Conservation (phyloP, 257 asterid genomes). For the Lavandula angustifolia region DNA sequence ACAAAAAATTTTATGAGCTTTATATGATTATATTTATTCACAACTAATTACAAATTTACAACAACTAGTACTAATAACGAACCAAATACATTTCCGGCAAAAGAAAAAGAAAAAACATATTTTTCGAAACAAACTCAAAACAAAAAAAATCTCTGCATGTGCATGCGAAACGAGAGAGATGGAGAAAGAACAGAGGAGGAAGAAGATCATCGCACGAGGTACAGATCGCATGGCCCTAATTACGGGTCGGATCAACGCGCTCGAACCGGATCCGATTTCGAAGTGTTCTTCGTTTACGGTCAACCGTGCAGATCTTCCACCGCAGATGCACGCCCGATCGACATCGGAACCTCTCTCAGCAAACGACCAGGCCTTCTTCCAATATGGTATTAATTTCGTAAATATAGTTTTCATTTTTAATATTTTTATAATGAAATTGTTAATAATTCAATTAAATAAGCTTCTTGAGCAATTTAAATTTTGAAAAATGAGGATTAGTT, state of each 20-base stretch:
- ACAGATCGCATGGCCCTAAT: slow-evolving; percentile 59
- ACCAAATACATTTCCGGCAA: not conserved
- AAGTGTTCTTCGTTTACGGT: slow-evolving; percentile 39
- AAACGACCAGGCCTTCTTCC: slow-evolving; percentile 25
- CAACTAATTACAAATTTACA: not conserved
- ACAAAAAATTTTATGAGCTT: too few relatives aligned
- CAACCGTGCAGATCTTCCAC: slow-evolving; percentile 28
- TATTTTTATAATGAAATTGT: too few relatives aligned
- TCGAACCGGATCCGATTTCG: slow-evolving; percentile 39
- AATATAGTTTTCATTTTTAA: not conserved
- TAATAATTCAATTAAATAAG: too few relatives aligned
- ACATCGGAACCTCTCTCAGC: slow-evolving; percentile 37
- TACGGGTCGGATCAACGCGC: slow-evolving; percentile 47
- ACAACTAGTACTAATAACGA: not conserved
- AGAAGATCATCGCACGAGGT: slow-evolving; percentile 49
- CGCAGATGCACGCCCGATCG: slow-evolving; percentile 37
- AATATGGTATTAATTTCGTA: slow-evolving; percentile 12
- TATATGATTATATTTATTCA: too few relatives aligned
- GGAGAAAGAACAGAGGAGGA: slow-evolving; percentile 63
- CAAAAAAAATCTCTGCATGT: slow-evolving; percentile 25
- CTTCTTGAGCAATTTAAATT: too few relatives aligned
- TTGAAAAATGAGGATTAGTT: too few relatives aligned
- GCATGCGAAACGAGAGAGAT: slow-evolving; percentile 26
- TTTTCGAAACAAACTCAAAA: slow-evolving; percentile 1
- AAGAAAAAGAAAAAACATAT: not conserved